Conservation (phyloP, 768 basidiomycete genomes). For the Boletus subparvulus region DNA sequence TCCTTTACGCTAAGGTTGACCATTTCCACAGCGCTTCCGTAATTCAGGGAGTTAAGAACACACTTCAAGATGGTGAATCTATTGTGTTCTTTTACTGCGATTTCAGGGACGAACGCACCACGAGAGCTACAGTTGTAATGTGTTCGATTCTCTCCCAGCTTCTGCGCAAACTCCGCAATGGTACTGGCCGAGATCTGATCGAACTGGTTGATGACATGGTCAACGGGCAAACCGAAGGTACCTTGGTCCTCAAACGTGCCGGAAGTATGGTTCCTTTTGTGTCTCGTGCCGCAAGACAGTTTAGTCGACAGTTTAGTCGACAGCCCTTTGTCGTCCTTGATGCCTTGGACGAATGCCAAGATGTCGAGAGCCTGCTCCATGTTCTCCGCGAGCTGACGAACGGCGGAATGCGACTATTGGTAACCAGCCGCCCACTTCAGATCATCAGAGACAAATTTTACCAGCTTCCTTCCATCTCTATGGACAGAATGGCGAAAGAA, state of each 20-base stretch:
- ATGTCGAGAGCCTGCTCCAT: neutral
- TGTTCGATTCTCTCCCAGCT: constrained; percentile 18
- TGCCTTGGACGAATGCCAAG: constrained; percentile 19
- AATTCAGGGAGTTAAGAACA: neutral
- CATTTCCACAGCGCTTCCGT: neutral
- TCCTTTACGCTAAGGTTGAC: neutral
- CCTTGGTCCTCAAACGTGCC: neutral
- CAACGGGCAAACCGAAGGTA: neutral
- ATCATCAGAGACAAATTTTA: constrained; percentile 1
- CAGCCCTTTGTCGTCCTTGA: constrained; percentile 12
- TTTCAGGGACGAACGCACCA: constrained; percentile 4
- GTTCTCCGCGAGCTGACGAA: neutral
- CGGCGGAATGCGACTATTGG: constrained; percentile 2
- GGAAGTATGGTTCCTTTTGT: neutral
- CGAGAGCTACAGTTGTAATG: neutral
- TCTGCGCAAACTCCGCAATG: neutral
- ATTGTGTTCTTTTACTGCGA: constrained; percentile 22
- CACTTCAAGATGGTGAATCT: neutral
- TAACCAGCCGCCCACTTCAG: constrained; percentile 14
- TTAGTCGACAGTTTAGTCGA: neutral
- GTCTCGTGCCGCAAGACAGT: neutral
- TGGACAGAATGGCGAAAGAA: neutral
- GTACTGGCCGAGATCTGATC: neutral
- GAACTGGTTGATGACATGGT: neutral
- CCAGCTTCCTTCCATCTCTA: constrained; percentile 4